Percentiles rank a stretch among this genome's conserved stretches.
Evolutionary conservation across 495 filamentous ascomycete genomes (phyloP).

Genomic region (Halenospora varia): DNA sequence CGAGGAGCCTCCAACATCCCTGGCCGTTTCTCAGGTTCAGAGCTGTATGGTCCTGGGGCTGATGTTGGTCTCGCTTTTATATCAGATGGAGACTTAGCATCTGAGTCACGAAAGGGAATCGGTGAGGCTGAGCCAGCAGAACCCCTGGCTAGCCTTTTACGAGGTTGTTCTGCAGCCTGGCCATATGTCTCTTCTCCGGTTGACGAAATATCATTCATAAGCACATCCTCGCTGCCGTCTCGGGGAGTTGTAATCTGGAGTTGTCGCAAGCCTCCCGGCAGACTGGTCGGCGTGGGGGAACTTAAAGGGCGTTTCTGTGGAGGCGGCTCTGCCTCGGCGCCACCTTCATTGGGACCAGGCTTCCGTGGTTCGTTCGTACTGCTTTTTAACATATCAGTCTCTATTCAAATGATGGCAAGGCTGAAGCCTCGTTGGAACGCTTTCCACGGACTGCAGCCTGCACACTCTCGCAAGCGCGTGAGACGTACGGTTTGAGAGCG

Average conservation of each 20-base stretch:
- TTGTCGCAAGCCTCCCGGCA: background rate
- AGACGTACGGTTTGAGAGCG: too few relatives aligned
- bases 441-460: too few relatives aligned
- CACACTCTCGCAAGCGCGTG: too few relatives aligned
- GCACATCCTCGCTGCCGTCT: background rate
- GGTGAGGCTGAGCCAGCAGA: constrained; percentile 1
- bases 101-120: constrained; percentile 1
- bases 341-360: background rate
- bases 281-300: background rate
- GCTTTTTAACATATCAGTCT: too few relatives aligned
- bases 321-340: background rate
- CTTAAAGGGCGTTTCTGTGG: background rate
- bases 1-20: background rate
- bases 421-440: background rate
- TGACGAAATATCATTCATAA: background rate
- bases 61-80: constrained; percentile 1
- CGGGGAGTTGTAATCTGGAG: background rate
- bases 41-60: background rate
- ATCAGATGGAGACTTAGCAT: background rate
- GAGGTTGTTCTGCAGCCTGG: background rate
- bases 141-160: background rate
- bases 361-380: background rate
- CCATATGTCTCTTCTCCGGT: background rate
- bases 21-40: background rate
- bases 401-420: too few relatives aligned